Evolutionary conservation across 2,329 filamentous ascomycete species (phyloP).

Genomic region (Thielaviopsis ethacetica): DNA sequence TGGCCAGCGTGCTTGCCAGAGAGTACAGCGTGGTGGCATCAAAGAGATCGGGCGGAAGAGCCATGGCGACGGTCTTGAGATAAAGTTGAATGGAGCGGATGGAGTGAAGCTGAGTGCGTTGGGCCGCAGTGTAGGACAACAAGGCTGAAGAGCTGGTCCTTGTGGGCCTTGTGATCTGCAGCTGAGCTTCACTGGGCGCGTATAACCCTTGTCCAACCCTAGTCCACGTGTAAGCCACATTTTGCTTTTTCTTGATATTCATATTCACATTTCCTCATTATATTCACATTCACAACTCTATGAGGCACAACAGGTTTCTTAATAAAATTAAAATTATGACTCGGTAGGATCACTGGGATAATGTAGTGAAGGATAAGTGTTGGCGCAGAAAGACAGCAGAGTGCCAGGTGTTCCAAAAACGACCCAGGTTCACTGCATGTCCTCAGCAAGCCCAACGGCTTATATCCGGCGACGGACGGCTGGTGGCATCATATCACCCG

Average conservation of each 20-base stretch:
- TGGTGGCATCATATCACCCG: too few species aligned
- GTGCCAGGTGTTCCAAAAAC: neutral
- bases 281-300: neutral
- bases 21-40: slow-evolving; percentile 44
- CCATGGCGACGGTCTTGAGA: slow-evolving; percentile 2
- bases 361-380: neutral
- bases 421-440: neutral
- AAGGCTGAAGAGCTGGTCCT: neutral
- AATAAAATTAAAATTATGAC: neutral
- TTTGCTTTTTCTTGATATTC: neutral
- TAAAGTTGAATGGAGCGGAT: neutral
- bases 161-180: neutral
- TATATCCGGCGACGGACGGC: neutral
- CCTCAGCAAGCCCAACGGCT: neutral
- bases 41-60: slow-evolving; percentile 37
- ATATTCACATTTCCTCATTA: neutral
- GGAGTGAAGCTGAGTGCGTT: neutral
- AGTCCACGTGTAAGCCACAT: neutral
- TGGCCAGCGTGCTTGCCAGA: slow-evolving; percentile 36
- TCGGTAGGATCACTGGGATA: neutral
- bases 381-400: neutral
- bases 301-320: too few species aligned
- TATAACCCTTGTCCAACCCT: neutral
- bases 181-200: neutral
- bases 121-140: slow-evolving; percentile 13